Conservation (phyloP, 371 early-diverging fungal genomes). For the Apophysomyces trapeziformis region DNA sequence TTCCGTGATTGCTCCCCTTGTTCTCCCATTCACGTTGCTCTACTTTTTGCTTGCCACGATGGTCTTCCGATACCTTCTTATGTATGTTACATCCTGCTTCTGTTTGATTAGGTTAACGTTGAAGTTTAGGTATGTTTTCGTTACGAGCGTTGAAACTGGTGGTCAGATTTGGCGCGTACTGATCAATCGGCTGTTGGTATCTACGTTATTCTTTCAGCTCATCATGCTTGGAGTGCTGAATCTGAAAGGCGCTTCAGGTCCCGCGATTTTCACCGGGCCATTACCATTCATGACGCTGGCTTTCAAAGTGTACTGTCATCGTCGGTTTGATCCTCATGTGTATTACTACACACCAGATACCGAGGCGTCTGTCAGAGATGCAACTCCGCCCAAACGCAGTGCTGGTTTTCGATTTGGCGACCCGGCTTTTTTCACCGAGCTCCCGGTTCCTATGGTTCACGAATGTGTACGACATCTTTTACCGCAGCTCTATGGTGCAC, state of each 20-base stretch:
- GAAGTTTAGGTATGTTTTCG: constrained; percentile 56
- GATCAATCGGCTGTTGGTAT: constrained; percentile 72
- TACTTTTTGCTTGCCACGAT: constrained; percentile 67
- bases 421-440: constrained; percentile 56
- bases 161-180: constrained; percentile 81
- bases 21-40: constrained; percentile 64
- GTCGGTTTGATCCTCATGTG: constrained; percentile 54
- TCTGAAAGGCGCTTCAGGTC: constrained; percentile 43
- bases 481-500: constrained; percentile 46
- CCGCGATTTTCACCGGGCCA: constrained; percentile 58
- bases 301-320: constrained; percentile 57
- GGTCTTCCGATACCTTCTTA: constrained; percentile 71
- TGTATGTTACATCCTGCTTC: constrained; percentile 26
- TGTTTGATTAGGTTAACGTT: background rate
- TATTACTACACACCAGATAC: constrained; percentile 47
- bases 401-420: constrained; percentile 59
- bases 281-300: constrained; percentile 64
- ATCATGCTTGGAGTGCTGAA: constrained; percentile 67
- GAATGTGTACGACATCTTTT: constrained; percentile 57
- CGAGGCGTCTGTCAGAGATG: constrained; percentile 12
- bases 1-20: constrained; percentile 73
- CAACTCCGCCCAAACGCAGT: constrained; percentile 17
- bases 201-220: constrained; percentile 70
- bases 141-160: constrained; percentile 71
- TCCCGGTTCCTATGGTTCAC: constrained; percentile 64